Conservation (phyloP, 805 yeast genomes). For the Wickerhamomyces chaumierensis region DNA sequence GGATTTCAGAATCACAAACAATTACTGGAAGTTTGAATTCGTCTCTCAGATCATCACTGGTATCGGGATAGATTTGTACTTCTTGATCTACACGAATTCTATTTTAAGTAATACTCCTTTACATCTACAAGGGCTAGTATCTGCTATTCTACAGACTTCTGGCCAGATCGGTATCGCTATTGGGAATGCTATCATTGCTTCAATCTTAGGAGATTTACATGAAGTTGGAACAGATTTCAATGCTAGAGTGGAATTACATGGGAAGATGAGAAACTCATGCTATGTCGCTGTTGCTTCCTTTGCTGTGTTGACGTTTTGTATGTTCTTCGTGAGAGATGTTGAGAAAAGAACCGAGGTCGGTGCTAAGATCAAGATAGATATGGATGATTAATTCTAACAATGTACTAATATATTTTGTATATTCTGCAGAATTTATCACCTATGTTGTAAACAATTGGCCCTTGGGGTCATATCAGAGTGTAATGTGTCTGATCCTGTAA, state of each 20-base stretch:
- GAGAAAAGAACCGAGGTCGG: background rate
- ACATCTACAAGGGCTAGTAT: constrained; percentile 27
- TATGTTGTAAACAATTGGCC: no score
- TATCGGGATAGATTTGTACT: constrained; percentile 21
- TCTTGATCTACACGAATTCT: constrained; percentile 23
- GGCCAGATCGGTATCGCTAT: constrained; percentile 24
- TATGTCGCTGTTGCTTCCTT: constrained; percentile 5
- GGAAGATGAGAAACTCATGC: constrained; percentile 2
- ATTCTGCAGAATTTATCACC: no score
- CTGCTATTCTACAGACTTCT: constrained; percentile 25
- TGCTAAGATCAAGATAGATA: no score
- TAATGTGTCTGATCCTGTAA: no score
- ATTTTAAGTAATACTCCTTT: constrained; percentile 23
- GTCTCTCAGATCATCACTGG: constrained; percentile 18
- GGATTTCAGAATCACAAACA: constrained; percentile 5
- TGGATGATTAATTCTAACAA: no score
- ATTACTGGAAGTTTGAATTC: constrained; percentile 22
- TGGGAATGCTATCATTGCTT: constrained; percentile 18
- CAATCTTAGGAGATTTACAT: constrained; percentile 18
- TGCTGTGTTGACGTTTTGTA: constrained; percentile 1
- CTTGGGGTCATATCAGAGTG: no score
- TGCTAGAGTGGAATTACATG: background rate
- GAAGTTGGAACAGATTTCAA: background rate
- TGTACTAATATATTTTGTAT: no score
- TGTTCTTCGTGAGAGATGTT: constrained; percentile 4